A percentile compares a stretch with the other conserved stretches of the same genome.
These are phyloP conservation scores for Neurospora sp. DNA, from an alignment of 495 filamentous ascomycete species.

Conservation along the genomic window DNA sequence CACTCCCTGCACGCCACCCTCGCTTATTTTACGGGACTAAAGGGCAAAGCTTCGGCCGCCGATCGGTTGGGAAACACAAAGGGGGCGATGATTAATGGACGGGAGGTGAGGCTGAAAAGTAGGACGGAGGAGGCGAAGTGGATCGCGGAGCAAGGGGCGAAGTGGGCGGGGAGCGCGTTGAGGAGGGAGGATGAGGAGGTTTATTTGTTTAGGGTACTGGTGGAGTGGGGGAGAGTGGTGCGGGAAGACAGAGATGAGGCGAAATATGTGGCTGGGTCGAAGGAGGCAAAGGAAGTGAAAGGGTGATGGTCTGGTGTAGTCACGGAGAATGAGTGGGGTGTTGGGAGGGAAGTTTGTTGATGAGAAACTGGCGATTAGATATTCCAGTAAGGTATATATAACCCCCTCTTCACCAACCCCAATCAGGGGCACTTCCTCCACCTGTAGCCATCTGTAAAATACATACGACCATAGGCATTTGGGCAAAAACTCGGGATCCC, in stretches of 20 bases:
- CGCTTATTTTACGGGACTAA: constrained; percentile 47
- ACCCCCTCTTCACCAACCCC: neutral
- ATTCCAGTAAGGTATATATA: neutral
- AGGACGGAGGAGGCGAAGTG: constrained; percentile 31
- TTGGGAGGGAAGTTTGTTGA: neutral
- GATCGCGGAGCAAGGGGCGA: constrained; percentile 58
- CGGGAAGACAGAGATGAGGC: constrained; percentile 51
- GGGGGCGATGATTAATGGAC: constrained; percentile 35
- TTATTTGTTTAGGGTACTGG: constrained; percentile 66
- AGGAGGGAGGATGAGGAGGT: constrained; percentile 76
- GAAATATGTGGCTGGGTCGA: constrained; percentile 30
- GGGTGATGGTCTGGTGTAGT: neutral
- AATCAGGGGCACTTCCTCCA: neutral
- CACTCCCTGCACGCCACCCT: constrained; percentile 56
- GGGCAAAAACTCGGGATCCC: neutral
- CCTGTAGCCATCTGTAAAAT: neutral
- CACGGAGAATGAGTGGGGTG: neutral
- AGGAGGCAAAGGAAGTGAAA: neutral
- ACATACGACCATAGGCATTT: neutral
- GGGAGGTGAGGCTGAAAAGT: constrained; percentile 26
- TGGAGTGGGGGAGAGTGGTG: constrained; percentile 64
- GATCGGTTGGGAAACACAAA: neutral
- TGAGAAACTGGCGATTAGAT: neutral
- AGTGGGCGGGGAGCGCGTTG: constrained; percentile 55
- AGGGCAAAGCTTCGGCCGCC: constrained; percentile 1